phyloP scores from a whole-genome alignment of 1,284 basidiomycete genomes.

The Ustilago vetiveriae region DNA sequence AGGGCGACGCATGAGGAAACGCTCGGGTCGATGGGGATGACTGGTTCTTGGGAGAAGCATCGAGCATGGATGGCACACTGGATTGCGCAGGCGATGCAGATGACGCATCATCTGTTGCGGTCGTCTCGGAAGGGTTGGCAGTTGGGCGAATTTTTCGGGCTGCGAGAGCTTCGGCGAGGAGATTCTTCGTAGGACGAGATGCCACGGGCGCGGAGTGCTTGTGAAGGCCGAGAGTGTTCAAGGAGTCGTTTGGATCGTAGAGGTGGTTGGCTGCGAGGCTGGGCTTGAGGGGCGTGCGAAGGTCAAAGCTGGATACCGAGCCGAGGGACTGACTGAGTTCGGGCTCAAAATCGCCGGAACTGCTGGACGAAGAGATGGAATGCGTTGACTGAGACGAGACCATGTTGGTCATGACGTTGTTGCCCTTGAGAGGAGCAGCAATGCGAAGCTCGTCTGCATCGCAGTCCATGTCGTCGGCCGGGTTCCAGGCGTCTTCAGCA shows the following conservation, averaged over 20 bases:
- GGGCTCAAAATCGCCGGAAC: constrained; percentile 39
- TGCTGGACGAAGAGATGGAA: constrained; percentile 47
- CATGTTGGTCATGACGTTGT: constrained; percentile 34
- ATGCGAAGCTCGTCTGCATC: constrained; percentile 27
- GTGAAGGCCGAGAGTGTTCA: constrained; percentile 34
- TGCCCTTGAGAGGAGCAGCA: constrained; percentile 11
- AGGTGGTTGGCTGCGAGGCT: constrained; percentile 34
- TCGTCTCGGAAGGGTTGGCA: constrained; percentile 5
- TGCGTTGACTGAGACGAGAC: constrained; percentile 37
- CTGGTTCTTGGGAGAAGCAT: constrained; percentile 27
- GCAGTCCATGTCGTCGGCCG: constrained; percentile 48
- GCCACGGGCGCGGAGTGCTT: constrained; percentile 14
- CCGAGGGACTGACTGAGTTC: constrained; percentile 55
- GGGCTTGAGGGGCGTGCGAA: constrained; percentile 52
- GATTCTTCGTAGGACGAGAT: constrained; percentile 24
- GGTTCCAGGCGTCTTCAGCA: constrained; percentile 27
- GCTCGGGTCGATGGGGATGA: not conserved
- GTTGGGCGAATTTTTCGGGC: constrained; percentile 24
- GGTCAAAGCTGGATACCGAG: constrained; percentile 53
- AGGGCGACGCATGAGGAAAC: constrained; percentile 8
- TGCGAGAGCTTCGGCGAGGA: constrained; percentile 36
- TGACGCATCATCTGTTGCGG: not conserved
- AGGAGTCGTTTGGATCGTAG: constrained; percentile 30
- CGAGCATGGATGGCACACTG: not conserved
- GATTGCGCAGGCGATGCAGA: constrained; percentile 3